A percentile compares a stretch with the other conserved stretches of the same genome.
These are phyloP conservation scores for Hypoxylon intermedium DNA, from an alignment of 495 filamentous ascomycete species.

Conservation along the genomic window DNA sequence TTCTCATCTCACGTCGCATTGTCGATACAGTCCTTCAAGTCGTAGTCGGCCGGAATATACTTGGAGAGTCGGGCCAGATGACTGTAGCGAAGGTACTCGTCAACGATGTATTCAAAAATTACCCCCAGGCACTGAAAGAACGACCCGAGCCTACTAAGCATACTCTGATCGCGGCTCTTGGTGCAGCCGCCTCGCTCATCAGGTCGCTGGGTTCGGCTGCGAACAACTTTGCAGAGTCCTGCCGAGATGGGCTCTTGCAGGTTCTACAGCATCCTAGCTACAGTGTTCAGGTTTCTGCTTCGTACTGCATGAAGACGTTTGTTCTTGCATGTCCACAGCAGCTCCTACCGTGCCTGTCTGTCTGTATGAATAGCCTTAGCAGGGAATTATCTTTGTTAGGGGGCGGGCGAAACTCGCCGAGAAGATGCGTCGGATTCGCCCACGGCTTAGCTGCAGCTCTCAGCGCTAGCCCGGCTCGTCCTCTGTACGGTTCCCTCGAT, in stretches of 20 bases:
- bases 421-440: conserved; percentile 88
- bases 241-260: conserved; percentile 86
- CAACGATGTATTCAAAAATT: conserved; percentile 91
- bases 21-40: conserved; percentile 84
- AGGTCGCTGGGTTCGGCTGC: conserved; percentile 81
- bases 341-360: conserved; percentile 86
- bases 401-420: conserved; percentile 77
- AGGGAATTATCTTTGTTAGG: conserved; percentile 82
- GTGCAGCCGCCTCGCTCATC: conserved; percentile 80
- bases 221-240: conserved; percentile 74
- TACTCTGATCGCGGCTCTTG: conserved; percentile 77
- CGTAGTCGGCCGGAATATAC: conserved; percentile 78
- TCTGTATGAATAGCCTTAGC: conserved; percentile 94
- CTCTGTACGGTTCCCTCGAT: conserved; percentile 93
- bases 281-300: conserved; percentile 88
- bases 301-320: conserved; percentile 83
- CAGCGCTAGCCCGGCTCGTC: conserved; percentile 84
- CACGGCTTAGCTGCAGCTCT: conserved; percentile 92
- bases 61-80: conserved; percentile 87
- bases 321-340: conserved; percentile 90
- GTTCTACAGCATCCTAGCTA: conserved; percentile 95
- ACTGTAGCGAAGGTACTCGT: conserved; percentile 81
- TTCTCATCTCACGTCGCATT: conserved; percentile 84
- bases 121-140: conserved; percentile 91
- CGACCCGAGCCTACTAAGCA: conserved; percentile 89